phyloP scores from a whole-genome alignment of 2,329 filamentous ascomycete species.

The Neonectria hederae region DNA sequence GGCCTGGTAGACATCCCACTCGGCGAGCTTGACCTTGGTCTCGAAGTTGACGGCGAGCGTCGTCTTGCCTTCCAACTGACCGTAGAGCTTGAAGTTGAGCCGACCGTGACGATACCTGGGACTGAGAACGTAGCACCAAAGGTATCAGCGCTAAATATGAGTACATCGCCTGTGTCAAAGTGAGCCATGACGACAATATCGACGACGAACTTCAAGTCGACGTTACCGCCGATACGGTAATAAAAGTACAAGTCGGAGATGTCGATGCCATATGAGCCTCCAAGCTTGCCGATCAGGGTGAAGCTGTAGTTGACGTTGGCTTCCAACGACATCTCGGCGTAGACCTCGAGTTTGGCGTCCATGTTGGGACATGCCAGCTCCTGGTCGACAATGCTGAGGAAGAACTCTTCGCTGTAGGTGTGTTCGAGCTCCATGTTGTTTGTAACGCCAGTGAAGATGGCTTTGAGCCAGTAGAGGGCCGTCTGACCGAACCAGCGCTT shows the following conservation, averaged over 20 bases:
- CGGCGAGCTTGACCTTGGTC: constrained; percentile 40
- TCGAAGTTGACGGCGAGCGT: constrained; percentile 38
- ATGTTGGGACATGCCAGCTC: constrained; percentile 31
- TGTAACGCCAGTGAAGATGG: constrained; percentile 11
- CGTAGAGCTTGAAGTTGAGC: constrained; percentile 42
- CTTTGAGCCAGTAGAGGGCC: constrained; percentile 44
- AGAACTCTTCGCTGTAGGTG: constrained; percentile 37
- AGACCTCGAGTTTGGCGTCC: constrained; percentile 28
- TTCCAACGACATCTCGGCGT: constrained; percentile 33
- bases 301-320: constrained; percentile 42
- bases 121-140: constrained; percentile 43
- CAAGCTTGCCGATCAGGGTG: constrained; percentile 39
- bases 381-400: constrained; percentile 39
- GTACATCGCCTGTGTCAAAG: constrained; percentile 31
- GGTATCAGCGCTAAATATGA: constrained; percentile 37
- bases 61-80: constrained; percentile 33
- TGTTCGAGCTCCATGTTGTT: constrained; percentile 42
- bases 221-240: constrained; percentile 40
- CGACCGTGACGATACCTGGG: constrained; percentile 45
- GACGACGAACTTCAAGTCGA: constrained; percentile 39
- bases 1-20: constrained; percentile 36
- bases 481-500: constrained; percentile 49
- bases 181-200: constrained; percentile 36
- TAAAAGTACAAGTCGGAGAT: constrained; percentile 39
- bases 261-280: constrained; percentile 28